A percentile compares a stretch with the other conserved stretches of the same genome.
phyloP scores from a whole-genome alignment of 345 rosid genomes.

The Salix caprea region DNA sequence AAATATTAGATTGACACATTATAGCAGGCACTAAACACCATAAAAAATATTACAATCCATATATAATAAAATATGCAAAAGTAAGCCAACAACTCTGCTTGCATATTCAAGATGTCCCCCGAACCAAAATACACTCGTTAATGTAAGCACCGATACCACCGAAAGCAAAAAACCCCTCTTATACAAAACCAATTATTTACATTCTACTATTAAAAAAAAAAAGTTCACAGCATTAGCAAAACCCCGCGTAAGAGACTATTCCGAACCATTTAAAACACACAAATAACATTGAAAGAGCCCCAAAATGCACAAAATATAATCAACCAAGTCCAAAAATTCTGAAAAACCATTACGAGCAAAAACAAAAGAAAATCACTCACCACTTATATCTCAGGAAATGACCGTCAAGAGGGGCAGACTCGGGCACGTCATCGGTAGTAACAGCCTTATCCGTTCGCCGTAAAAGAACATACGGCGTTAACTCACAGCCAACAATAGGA shows the following conservation, averaged over 20 bases:
- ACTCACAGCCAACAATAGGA: conserved; percentile 95
- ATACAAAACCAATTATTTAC: not conserved
- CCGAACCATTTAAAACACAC: not conserved
- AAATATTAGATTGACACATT: not conserved
- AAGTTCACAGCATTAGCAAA: not conserved
- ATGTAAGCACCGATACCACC: not conserved
- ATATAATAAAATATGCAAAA: not conserved
- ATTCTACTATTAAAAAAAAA: not conserved
- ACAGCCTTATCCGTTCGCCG: conserved; percentile 62
- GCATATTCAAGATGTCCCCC: not conserved
- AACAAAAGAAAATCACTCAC: conserved; percentile 36
- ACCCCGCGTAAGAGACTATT: not conserved
- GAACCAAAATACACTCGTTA: not conserved
- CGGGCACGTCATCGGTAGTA: conserved; percentile 72
- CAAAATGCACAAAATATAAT: not conserved
- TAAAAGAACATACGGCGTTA: conserved; percentile 83
- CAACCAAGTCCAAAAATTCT: not conserved
- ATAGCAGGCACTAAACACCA: not conserved
- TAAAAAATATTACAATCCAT: not conserved
- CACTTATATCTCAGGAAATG: conserved; percentile 87
- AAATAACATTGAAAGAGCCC: not conserved
- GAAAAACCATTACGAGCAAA: not conserved
- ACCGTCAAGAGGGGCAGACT: conserved; percentile 75
- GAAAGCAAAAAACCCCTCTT: not conserved
- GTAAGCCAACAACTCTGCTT: not conserved